Base-by-base conservation (phyloP, 805 yeast species). In the Ogataea polymorpha region DNA sequence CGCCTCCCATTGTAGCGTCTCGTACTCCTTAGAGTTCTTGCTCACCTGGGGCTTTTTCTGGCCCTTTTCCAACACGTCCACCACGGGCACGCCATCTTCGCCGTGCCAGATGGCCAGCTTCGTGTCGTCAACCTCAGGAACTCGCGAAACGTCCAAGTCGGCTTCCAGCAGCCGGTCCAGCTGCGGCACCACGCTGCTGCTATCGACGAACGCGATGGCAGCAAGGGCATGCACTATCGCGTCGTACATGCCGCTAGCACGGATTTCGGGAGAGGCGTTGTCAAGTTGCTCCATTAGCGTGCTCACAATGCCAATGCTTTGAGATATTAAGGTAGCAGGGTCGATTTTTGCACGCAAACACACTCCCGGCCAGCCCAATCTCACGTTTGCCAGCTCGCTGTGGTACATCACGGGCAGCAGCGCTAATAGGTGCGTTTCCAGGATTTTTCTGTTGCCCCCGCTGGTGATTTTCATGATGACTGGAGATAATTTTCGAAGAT, bases 1-100 rank as follows among this genome's bases (percentile, higher is more conserved):
- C 51, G 82, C 89, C 58, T 93, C 99, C 98, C 98, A 91, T 59
- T 86, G 80, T 44, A 76, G 66, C 2, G 90, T 84, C 53, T 84
- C 95, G 53, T 87, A 87, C 54, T 89, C 96, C 56, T 82, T 89
- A 1, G 86, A 67, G 58, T 86, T 86, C 58, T 85, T 86, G 56
- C 78, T 77, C 11, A 79, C 77, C 4, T 65, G 67, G 23, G 68
- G 66, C 11, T 67, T 63, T 55, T 69, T 74, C 41, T 65, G 65
- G 20, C 56, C 56, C 10, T 58, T 53, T 26, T 72, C 74, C 35
- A 86, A 61, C 5, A 86, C 78, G 54, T 86, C 80, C 14, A 80
- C 63, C 2, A 84, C 93, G 39, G 83, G 59, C 33, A 75, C 80
- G 2, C 89, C 95, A 32, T 81, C 95, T 0, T 69, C 58, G 8